Evolutionary conservation across 2,329 filamentous ascomycete species (phyloP).

Genomic region (Chaetomium sp.): DNA sequence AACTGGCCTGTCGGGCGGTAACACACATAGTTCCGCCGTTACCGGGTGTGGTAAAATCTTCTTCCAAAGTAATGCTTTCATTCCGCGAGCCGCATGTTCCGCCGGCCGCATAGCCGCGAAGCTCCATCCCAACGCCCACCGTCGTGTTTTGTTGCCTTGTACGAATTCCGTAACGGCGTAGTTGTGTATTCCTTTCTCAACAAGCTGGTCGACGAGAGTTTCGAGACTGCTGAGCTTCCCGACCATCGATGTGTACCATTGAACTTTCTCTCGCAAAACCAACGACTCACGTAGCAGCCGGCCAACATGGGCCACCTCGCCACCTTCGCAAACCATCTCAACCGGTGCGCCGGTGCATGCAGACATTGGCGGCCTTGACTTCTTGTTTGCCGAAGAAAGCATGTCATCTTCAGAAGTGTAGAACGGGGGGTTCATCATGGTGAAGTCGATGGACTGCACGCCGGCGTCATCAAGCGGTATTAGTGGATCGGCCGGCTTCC

Average conservation of each 20-base stretch:
- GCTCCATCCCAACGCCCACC: slow-evolving; percentile 89
- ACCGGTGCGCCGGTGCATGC: slow-evolving; percentile 68
- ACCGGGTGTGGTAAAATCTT: slow-evolving; percentile 39
- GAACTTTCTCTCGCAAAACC: slow-evolving; percentile 46
- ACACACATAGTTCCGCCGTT: slow-evolving; percentile 37
- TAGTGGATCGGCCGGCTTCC: slow-evolving; percentile 45
- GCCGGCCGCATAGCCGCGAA: slow-evolving; percentile 62
- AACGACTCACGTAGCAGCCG: slow-evolving; percentile 45
- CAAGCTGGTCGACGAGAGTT: slow-evolving; percentile 53
- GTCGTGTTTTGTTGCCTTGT: slow-evolving; percentile 68
- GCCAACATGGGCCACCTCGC: slow-evolving; percentile 87
- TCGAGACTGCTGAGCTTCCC: slow-evolving; percentile 70
- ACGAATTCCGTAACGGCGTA: slow-evolving; percentile 77
- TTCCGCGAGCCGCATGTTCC: slow-evolving; percentile 38
- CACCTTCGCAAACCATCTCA: slow-evolving; percentile 75
- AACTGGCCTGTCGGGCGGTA: slow-evolving; percentile 39
- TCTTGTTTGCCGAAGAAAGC: slow-evolving; percentile 54
- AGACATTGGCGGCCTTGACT: slow-evolving; percentile 61
- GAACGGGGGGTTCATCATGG: slow-evolving; percentile 93
- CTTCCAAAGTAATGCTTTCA: slow-evolving; percentile 35
- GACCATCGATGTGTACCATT: slow-evolving; percentile 90
- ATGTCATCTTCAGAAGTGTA: slow-evolving; percentile 72
- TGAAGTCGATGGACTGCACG: slow-evolving; percentile 61
- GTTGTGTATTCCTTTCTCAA: slow-evolving; percentile 57
- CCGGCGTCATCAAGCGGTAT: slow-evolving; percentile 55